Percentiles rank a stretch among this genome's conserved stretches.
Conservation (phyloP, 331 rosid genomes). For the Stylosanthes scabra region DNA sequence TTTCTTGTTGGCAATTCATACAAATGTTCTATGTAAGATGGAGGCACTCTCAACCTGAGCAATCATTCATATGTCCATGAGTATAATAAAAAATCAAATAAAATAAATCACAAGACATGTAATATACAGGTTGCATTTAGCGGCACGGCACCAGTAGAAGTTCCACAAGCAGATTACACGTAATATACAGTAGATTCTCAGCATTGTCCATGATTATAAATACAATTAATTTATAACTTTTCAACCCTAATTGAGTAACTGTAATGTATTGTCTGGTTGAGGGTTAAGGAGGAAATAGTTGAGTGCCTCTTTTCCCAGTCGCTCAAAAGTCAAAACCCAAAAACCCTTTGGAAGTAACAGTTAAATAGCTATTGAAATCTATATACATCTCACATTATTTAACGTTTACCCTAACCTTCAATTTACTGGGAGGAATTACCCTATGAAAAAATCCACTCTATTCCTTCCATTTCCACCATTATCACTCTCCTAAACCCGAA, state of each 20-base stretch:
- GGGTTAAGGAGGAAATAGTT: neutral
- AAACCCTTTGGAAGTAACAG: neutral
- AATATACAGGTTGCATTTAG: neutral
- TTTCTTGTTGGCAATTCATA: too few relatives aligned
- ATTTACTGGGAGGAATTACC: neutral
- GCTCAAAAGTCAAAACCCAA: neutral
- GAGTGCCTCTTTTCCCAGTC: neutral
- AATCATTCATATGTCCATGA: too few relatives aligned
- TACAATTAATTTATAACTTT: constrained; percentile 23
- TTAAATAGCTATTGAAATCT: constrained; percentile 8
- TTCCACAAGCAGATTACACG: constrained; percentile 9
- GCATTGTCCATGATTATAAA: constrained; percentile 7
- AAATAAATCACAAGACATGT: neutral
- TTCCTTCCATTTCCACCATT: constrained; percentile 15
- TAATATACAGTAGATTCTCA: constrained; percentile 16
- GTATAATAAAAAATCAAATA: too few relatives aligned
- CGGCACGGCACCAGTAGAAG: neutral
- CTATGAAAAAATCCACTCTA: neutral
- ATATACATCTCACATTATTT: neutral
- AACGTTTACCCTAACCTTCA: neutral
- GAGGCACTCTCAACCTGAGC: too few relatives aligned
- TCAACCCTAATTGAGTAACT: neutral
- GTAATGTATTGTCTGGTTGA: neutral
- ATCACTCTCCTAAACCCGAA: neutral
- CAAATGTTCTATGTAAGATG: too few relatives aligned